Conservation (phyloP, 73 alveolate genomes). For the Tetrahymena borealis region DNA sequence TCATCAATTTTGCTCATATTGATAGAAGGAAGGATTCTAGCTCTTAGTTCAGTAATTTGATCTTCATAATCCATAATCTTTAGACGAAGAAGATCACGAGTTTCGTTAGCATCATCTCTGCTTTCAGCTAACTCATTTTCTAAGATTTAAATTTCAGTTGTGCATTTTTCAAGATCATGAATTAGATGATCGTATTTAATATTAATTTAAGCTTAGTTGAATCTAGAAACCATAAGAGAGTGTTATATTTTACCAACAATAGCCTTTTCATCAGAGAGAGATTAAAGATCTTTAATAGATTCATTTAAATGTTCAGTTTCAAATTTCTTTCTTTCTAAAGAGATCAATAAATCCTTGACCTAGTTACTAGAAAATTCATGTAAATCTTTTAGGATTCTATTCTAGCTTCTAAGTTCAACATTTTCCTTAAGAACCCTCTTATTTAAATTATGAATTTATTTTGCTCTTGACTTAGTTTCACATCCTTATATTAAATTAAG, state of each 20-base stretch:
- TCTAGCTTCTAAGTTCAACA: background rate
- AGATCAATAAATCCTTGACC: slow-evolving; percentile 9
- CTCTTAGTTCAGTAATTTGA: slow-evolving; percentile 22
- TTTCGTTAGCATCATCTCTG: slow-evolving; percentile 6
- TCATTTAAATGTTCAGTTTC: slow-evolving; percentile 10
- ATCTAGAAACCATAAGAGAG: slow-evolving; percentile 36
- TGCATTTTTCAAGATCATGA: slow-evolving; percentile 12
- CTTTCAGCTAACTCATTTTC: slow-evolving; percentile 11
- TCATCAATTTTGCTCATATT: slow-evolving; percentile 33
- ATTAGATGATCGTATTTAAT: slow-evolving; percentile 9
- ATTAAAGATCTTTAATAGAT: slow-evolving; percentile 25
- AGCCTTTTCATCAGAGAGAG: slow-evolving; percentile 32
- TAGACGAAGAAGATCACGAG: slow-evolving; percentile 8
- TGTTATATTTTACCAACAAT: slow-evolving; percentile 37
- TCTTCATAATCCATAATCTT: slow-evolving; percentile 8
- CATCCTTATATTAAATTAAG: background rate
- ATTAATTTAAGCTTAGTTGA: slow-evolving; percentile 34
- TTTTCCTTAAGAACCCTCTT: background rate
- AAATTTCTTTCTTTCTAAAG: slow-evolving; percentile 18
- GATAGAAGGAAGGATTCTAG: slow-evolving; percentile 26
- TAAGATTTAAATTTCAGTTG: slow-evolving; percentile 3
- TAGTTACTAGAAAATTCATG: slow-evolving; percentile 28
- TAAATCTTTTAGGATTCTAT: background rate
- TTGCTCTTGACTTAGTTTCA: background rate
- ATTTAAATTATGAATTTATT: background rate